Evolutionary conservation across 139 green algal genomes (phyloP), one percentile per base, ranked within the genome.

Genomic region (Zygnema cylindricum): DNA sequence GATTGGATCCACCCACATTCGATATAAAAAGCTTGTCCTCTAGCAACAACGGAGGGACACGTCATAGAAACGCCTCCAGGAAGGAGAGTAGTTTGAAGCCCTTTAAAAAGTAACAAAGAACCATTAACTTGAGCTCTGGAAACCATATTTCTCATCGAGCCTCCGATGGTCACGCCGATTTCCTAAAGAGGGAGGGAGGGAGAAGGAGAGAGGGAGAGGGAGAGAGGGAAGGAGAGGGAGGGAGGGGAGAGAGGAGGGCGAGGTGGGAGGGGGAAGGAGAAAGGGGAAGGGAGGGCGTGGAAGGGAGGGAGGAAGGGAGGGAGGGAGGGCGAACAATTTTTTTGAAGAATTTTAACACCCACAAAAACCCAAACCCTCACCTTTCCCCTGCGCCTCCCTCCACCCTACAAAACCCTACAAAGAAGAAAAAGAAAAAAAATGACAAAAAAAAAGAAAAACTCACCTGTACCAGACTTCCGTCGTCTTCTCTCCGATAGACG

Each of bases 21-120:
- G 3, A 84, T 76, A 33, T 54, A 84, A 33, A 84, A 84, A 7
- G 77, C 77, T 7, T 84, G 77, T 22, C 77, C 77, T 21, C 77
- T 21, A 7, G 77, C 77, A 2, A 84, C 77, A 21, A 39, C n/a
- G n/a, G 38, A 2, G n/a, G 77, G 77, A 7, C 77, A 84, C 2
- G 77, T 21, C 2, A 84, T 2, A 33, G 33, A 55, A 3, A 84
- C 2, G 2, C 77, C 77, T 22, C 33, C 77, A 33, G 77, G 77
- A 7, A 84, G 77, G 38, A 84, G 77, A 33, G 35, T 73, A 21
- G 11, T 42, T 33, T 84, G 77, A 33, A 84, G 77, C 41, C 77
- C 77, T 22, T 57, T 55, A 11, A 84, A 84, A 33, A 2, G 2
- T 33, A 84, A 54, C 22, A 84, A 33, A 22, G 40, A 7, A 33